A percentile compares a stretch with the other conserved stretches of the same genome.
Evolutionary conservation across 805 yeast genomes (phyloP).

Genomic region (Lachancea kluyveri): DNA sequence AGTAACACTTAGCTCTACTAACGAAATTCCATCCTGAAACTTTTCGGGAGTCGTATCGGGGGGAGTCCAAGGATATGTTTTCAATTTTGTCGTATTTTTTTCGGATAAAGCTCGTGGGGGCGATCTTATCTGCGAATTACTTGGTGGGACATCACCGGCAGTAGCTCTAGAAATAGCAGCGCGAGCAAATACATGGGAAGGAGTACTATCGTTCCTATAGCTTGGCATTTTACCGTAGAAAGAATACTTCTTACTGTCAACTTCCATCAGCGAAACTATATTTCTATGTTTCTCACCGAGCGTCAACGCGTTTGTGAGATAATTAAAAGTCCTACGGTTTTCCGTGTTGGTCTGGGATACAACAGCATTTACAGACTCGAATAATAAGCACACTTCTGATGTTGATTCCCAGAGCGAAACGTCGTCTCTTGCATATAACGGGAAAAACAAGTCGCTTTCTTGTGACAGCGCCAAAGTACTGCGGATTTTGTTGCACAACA

Average conservation of each 20-base stretch:
- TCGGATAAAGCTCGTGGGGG: no score
- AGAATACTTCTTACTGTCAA: conserved; percentile 12
- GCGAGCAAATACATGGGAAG: conserved; percentile 16
- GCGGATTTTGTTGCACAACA: conserved; percentile 37
- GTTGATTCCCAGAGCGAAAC: conserved; percentile 26
- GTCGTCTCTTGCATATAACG: conserved; percentile 34
- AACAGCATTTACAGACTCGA: conserved; percentile 22
- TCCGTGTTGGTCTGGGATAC: conserved; percentile 12
- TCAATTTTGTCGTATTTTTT: conserved; percentile 6
- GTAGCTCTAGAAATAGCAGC: conserved; percentile 17
- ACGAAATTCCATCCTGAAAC: conserved; percentile 10
- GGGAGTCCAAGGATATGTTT: conserved; percentile 19
- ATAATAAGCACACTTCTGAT: conserved; percentile 17
- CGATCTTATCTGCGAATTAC: background rate
- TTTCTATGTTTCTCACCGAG: conserved; percentile 20
- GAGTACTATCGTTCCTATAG: conserved; percentile 7
- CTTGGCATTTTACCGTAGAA: conserved; percentile 15
- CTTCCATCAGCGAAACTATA: conserved; percentile 18
- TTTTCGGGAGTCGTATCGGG: conserved; percentile 26
- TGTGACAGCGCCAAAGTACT: conserved; percentile 41
- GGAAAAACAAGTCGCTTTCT: conserved; percentile 50
- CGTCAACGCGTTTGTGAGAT: conserved; percentile 15
- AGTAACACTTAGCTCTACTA: conserved; percentile 16
- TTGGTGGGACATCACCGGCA: background rate
- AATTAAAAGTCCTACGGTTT: conserved; percentile 11